Evolutionary conservation across 2,329 filamentous ascomycete genomes (phyloP).

Genomic region (Colletotrichum tofieldiae): DNA sequence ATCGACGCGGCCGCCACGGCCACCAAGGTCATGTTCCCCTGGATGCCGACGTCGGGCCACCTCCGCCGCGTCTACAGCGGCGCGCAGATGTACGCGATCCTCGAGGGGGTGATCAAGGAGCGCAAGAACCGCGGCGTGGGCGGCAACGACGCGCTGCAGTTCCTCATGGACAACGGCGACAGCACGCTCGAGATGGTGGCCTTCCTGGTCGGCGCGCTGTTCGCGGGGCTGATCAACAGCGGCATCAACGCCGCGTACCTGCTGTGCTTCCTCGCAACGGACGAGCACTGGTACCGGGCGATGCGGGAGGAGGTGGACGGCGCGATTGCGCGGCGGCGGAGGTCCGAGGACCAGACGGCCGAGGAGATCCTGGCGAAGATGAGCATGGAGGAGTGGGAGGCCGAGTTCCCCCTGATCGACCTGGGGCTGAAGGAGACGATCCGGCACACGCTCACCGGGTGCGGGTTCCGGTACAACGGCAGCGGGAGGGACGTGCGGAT

Average conservation of each 20-base stretch:
- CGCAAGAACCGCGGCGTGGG: constrained; percentile 59
- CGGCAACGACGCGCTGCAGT: constrained; percentile 67
- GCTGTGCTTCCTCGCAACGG: constrained; percentile 63
- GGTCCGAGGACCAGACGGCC: constrained; percentile 48
- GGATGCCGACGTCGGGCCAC: constrained; percentile 62
- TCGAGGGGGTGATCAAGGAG: constrained; percentile 63
- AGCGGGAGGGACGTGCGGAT: constrained; percentile 62
- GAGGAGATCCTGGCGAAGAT: constrained; percentile 60
- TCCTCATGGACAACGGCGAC: constrained; percentile 67
- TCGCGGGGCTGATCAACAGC: constrained; percentile 71
- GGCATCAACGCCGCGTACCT: constrained; percentile 70
- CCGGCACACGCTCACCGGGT: constrained; percentile 63
- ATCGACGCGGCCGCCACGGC: constrained; percentile 62
- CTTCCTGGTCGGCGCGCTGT: constrained; percentile 68
- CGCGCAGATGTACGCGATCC: constrained; percentile 62
- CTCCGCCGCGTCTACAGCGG: constrained; percentile 62
- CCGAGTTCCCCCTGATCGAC: constrained; percentile 67
- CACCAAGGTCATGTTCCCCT: constrained; percentile 66
- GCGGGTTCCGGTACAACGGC: constrained; percentile 67
- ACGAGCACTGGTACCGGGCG: constrained; percentile 62
- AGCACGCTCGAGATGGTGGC: constrained; percentile 59
- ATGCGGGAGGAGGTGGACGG: constrained; percentile 64
- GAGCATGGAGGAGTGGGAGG: constrained; percentile 69
- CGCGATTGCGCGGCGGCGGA: constrained; percentile 60
- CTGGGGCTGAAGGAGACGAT: constrained; percentile 69